Evolutionary conservation across 495 filamentous ascomycete species (phyloP).

Genomic region (Penicillium robsamsonii): DNA sequence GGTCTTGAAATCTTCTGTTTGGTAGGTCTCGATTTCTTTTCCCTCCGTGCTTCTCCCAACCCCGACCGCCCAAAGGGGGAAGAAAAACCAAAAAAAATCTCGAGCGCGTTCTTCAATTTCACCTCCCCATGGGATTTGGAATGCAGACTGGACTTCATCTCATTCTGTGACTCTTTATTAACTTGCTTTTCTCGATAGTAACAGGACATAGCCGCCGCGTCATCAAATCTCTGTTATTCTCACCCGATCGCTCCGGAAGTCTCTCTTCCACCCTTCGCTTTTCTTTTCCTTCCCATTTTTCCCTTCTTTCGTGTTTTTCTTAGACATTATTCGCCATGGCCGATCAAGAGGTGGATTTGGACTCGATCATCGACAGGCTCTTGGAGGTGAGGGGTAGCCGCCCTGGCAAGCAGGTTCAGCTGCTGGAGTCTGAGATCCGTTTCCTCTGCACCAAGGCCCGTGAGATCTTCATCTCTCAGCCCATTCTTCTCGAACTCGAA

Average conservation of each 20-base stretch:
- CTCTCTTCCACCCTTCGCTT: constrained; percentile 31
- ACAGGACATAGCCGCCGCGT: constrained; percentile 43
- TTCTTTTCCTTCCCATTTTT: constrained; percentile 27
- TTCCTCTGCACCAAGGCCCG: constrained; percentile 98
- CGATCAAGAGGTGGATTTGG: constrained; percentile 97
- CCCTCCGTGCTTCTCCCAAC: not conserved
- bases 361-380: constrained; percentile 98
- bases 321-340: constrained; percentile 67
- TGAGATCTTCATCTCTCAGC: constrained; percentile 99
- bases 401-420: constrained; percentile 97
- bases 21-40: constrained; percentile 21
- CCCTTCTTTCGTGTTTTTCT: constrained; percentile 26
- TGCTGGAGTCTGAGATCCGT: constrained; percentile 94
- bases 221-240: constrained; percentile 30
- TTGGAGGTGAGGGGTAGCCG: constrained; percentile 97
- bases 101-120: constrained; percentile 32
- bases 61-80: constrained; percentile 7
- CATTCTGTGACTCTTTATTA: constrained; percentile 16
- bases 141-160: constrained; percentile 16
- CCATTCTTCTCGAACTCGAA: constrained; percentile 94
- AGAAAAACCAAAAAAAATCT: constrained; percentile 17
- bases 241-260: constrained; percentile 36
- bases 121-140: constrained; percentile 13
- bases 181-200: constrained; percentile 13
- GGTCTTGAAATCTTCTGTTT: constrained; percentile 21